These are phyloP conservation scores for Fusarium armeniacum DNA, from an alignment of 2,329 filamentous ascomycete species.

Conservation along the genomic window DNA sequence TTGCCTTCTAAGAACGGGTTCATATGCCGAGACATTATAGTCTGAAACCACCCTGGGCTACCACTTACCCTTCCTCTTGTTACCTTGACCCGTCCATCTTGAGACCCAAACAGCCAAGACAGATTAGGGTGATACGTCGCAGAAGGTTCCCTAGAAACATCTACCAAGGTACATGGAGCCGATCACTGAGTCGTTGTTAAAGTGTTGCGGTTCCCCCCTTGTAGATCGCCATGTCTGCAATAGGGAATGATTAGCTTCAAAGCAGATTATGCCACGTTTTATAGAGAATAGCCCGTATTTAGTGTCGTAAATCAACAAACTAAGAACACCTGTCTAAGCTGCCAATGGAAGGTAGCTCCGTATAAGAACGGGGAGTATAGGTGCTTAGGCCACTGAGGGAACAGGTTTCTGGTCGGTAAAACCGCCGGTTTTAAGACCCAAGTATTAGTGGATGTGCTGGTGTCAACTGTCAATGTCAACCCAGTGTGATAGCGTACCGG, in stretches of 20 bases:
- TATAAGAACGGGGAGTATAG: neutral
- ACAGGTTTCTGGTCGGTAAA: neutral
- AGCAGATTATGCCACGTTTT: neutral
- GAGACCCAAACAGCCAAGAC: too few species aligned
- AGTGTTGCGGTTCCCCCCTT: neutral
- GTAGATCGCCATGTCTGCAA: neutral
- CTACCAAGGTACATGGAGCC: neutral
- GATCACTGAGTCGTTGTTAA: neutral
- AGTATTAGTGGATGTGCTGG: neutral
- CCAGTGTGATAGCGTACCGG: neutral
- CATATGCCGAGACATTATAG: constrained; percentile 4
- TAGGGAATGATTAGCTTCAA: neutral
- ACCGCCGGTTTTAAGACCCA: neutral
- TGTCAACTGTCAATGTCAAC: too few species aligned
- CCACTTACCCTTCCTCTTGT: neutral
- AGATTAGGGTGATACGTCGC: neutral
- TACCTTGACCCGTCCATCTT: neutral
- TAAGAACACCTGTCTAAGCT: neutral
- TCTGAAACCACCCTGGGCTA: neutral
- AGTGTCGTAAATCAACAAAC: neutral
- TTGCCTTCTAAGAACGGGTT: constrained; percentile 5
- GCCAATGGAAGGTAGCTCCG: neutral
- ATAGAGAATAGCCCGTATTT: neutral
- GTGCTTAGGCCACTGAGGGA: neutral
- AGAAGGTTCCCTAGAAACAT: constrained; percentile 1